Percentiles rank a stretch among this genome's conserved stretches.
phyloP scores from a whole-genome alignment of 768 basidiomycete species.

The Cystobasidiopsis lactophilus region DNA sequence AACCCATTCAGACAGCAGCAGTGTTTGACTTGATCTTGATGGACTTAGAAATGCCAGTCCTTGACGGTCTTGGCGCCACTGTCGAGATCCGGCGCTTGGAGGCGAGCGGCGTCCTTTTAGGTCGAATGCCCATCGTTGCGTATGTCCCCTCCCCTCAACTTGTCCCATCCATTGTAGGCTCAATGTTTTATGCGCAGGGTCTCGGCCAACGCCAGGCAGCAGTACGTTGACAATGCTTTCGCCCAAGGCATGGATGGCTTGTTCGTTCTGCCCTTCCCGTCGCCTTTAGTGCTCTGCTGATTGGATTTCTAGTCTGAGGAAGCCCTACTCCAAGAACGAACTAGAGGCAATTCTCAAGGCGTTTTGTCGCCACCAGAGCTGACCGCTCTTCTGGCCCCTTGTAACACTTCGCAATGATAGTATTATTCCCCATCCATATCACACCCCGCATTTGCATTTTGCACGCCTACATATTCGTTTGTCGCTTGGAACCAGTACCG shows the following conservation, averaged over 20 bases:
- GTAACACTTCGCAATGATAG: too few species aligned
- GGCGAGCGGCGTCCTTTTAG: background rate
- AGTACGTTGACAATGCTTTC: conserved; percentile 2
- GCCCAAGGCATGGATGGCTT: conserved; percentile 9
- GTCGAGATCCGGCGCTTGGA: conserved; percentile 5
- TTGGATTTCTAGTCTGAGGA: too few species aligned
- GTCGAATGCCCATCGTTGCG: conserved; percentile 8
- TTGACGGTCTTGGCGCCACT: conserved; percentile 7
- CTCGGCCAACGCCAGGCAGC: conserved; percentile 5
- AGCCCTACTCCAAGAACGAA: conserved; percentile 7
- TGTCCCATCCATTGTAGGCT: background rate
- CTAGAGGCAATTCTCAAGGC: background rate
- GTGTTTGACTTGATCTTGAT: conserved; percentile 8
- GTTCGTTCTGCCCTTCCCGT: background rate
- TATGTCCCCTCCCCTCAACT: background rate
- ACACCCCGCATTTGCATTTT: too few species aligned
- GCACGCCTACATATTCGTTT: too few species aligned
- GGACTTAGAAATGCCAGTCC: conserved; percentile 10
- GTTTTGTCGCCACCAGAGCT: too few species aligned
- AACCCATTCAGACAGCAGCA: background rate
- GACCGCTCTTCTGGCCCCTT: too few species aligned
- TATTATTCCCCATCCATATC: too few species aligned
- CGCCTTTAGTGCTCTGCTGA: too few species aligned
- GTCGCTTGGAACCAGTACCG: too few species aligned
- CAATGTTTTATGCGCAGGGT: background rate